phyloP scores from a whole-genome alignment of 2,329 filamentous ascomycete genomes.

The Neurospora sp. region DNA sequence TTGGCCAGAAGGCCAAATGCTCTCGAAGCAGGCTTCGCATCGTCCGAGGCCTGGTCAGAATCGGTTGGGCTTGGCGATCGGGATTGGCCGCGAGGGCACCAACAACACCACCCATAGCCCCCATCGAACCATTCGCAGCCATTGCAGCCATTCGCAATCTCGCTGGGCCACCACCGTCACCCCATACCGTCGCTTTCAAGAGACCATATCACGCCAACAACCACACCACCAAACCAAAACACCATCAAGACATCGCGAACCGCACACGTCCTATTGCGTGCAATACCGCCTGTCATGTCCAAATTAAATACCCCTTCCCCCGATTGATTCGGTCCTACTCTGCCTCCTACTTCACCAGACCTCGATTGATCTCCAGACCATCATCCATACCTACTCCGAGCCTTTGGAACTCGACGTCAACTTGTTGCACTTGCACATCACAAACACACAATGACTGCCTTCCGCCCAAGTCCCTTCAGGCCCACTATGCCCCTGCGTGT shows the following conservation, averaged over 20 bases:
- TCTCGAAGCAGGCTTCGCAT: neutral
- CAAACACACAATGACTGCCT: neutral
- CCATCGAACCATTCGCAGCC: neutral
- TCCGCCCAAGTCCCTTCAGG: conserved; percentile 4
- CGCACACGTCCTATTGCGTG: neutral
- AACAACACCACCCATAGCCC: neutral
- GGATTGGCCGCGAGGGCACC: neutral
- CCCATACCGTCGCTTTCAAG: neutral
- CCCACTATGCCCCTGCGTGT: conserved; percentile 7
- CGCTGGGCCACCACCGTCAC: neutral
- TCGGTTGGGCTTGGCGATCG: neutral
- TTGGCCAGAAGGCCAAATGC: neutral
- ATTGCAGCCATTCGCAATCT: neutral
- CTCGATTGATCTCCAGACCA: neutral
- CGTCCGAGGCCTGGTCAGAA: neutral
- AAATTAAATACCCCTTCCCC: neutral
- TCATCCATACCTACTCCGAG: neutral
- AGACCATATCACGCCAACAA: neutral
- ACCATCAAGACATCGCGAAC: neutral
- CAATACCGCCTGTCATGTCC: neutral
- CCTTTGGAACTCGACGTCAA: neutral
- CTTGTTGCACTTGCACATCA: neutral
- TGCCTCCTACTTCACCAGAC: neutral
- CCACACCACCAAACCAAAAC: neutral
- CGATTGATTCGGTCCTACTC: neutral